These are phyloP conservation scores for Trypanosoma scelopori DNA, from an alignment of 208 protist genomes.

Conservation along the genomic window DNA sequence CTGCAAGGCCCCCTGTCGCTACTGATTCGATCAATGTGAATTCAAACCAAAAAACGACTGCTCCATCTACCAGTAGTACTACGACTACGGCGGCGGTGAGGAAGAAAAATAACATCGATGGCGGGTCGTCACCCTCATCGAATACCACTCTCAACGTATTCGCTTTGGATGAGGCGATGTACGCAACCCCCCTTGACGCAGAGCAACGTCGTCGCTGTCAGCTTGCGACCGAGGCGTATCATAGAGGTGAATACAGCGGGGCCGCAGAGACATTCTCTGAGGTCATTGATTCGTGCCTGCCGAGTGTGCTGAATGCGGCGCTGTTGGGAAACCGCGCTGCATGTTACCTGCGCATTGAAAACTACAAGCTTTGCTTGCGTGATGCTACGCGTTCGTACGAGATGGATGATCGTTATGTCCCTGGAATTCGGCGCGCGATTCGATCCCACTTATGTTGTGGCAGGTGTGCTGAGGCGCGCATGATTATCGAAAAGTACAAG, in stretches of 20 bases:
- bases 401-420: constrained; percentile 35
- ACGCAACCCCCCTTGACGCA: constrained; percentile 1
- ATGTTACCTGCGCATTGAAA: constrained; percentile 54
- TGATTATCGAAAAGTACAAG: constrained; percentile 28
- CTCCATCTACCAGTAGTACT: no score
- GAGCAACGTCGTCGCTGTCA: constrained; percentile 17
- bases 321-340: constrained; percentile 55
- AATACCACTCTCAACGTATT: constrained; percentile 12
- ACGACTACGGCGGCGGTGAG: no score
- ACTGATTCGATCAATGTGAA: neutral
- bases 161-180: constrained; percentile 22
- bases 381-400: constrained; percentile 42
- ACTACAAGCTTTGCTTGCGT: constrained; percentile 38
- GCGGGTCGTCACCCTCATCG: no score
- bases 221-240: constrained; percentile 13
- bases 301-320: constrained; percentile 29
- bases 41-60: no score
- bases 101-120: no score
- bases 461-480: constrained; percentile 30
- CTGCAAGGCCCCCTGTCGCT: neutral
- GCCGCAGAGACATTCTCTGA: constrained; percentile 23
- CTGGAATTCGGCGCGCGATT: constrained; percentile 36
- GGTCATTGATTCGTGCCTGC: constrained; percentile 30
- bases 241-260: constrained; percentile 14
- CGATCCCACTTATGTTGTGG: constrained; percentile 41